A percentile compares a stretch with the other conserved stretches of the same genome.
Evolutionary conservation across 768 basidiomycete genomes (phyloP).

Genomic region (Mycena rosella): DNA sequence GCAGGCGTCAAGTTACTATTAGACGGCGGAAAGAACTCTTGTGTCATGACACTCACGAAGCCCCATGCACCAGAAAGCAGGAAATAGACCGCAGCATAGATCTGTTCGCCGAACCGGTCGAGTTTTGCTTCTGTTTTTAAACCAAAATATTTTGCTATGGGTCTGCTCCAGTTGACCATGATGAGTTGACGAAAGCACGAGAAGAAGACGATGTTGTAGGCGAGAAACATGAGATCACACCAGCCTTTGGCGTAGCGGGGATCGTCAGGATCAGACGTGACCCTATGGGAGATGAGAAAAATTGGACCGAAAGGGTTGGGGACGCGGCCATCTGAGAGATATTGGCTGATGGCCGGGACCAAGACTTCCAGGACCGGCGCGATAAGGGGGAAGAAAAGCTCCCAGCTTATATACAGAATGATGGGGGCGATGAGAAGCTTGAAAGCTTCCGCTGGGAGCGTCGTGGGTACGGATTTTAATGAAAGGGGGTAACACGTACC

Average conservation of each 20-base stretch:
- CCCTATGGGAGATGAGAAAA: constrained; percentile 77
- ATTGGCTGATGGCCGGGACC: constrained; percentile 47
- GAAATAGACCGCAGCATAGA: constrained; percentile 90
- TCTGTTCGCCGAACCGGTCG: constrained; percentile 91
- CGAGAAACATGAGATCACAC: constrained; percentile 82
- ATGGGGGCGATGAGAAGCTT: constrained; percentile 74
- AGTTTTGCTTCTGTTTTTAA: constrained; percentile 76
- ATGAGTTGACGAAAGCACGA: constrained; percentile 87
- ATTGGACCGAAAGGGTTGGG: constrained; percentile 82
- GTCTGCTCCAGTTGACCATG: constrained; percentile 72
- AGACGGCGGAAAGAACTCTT: constrained; percentile 8
- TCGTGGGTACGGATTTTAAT: background rate
- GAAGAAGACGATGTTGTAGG: constrained; percentile 89
- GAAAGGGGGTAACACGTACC: constrained; percentile 54
- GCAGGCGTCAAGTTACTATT: constrained; percentile 13
- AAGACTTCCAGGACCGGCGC: constrained; percentile 25
- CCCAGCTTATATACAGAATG: constrained; percentile 76
- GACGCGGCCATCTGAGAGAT: constrained; percentile 56
- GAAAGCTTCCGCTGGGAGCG: constrained; percentile 67
- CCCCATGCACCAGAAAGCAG: constrained; percentile 78
- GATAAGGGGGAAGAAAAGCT: constrained; percentile 56
- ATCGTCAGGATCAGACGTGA: constrained; percentile 65
- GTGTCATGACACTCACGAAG: constrained; percentile 65
- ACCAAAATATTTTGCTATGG: constrained; percentile 78
- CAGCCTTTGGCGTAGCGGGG: constrained; percentile 80